Evolutionary conservation across 169 alveolate species (phyloP), one percentile per base, ranked within the genome.

Genomic region (Cyclospora cayetanensis): DNA sequence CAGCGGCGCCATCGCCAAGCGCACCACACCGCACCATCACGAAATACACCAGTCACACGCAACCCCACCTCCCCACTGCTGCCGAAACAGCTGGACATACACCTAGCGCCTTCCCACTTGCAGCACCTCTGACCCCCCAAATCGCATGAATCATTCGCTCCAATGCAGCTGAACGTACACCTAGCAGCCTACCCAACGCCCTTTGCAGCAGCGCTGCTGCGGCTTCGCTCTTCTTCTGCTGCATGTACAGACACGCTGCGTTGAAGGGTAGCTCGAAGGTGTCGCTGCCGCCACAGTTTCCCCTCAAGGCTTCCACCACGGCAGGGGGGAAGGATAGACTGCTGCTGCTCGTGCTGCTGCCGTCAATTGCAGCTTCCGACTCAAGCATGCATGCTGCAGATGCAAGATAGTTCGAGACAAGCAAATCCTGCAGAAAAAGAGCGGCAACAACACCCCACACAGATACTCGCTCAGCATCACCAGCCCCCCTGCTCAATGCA

Each of bases 181-280:
- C n/a, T 5, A 12, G 74, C 74, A 20, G 31, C 74, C 4, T 9
- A 60, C 74, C n/a, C 22, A 20, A 5, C 9, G 74, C 74, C 11
- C 35, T 9, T 12, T 46, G 89, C 7, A 79, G 89, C 15, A 79
- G 72, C 20, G 0, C 43, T 1, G 42, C 74, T n/a, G 89, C 89
- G 34, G 39, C 72, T 29, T 50, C 89, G 43, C 31, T 68, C 22
- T 60, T 29, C 20, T 72, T 60, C 50, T 79, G 66, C 29, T 46
- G 89, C 42, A 79, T 15, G 52, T 43, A 43, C 35, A 50, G 42
- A 39, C 89, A 79, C 34, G 89, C 89, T 15, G 89, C 89, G 89
- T 79, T 79, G 89, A 46, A 79, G 39, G 89, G 89, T 29, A 79
- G 72, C 50, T 79, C 89, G 46, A 46, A 79, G 1, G 72, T 50